Percentiles rank a stretch among this genome's conserved stretches.
Evolutionary conservation across 441 rosid genomes (phyloP).

Genomic region (Omphalea diandra): DNA sequence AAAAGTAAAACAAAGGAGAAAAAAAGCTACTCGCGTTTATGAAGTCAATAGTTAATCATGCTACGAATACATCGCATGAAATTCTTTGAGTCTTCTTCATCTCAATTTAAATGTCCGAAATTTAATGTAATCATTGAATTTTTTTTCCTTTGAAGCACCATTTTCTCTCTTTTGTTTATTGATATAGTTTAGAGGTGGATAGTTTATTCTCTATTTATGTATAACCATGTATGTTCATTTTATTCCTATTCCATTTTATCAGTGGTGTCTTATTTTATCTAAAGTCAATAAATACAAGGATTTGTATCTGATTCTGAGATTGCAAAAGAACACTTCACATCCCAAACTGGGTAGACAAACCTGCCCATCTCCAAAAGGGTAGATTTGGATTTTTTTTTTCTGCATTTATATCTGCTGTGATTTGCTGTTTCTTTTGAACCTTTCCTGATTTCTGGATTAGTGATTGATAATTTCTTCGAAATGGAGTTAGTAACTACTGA

Average conservation of each 20-base stretch:
- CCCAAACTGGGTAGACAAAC: not conserved
- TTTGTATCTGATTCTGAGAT: too few relatives aligned
- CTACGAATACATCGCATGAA: not conserved
- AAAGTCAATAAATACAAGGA: too few relatives aligned
- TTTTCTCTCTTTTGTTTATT: not conserved
- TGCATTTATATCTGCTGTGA: not conserved
- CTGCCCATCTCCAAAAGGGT: not conserved
- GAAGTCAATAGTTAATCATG: not conserved
- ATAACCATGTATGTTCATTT: too few relatives aligned
- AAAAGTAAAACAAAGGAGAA: too few relatives aligned
- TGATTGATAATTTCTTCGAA: not conserved
- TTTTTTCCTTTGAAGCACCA: not conserved
- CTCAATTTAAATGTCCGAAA: not conserved
- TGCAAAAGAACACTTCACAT: not conserved
- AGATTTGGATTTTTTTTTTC: not conserved
- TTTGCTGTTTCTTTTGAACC: not conserved
- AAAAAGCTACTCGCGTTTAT: not conserved
- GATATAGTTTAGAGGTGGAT: not conserved
- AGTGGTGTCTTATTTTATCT: too few relatives aligned
- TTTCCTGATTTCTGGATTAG: not conserved
- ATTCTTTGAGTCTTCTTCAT: not conserved
- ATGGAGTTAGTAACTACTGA: conserved; percentile 1
- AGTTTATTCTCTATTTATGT: too few relatives aligned
- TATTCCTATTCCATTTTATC: too few relatives aligned
- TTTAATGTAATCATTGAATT: not conserved